Evolutionary conservation across 2,329 filamentous ascomycete genomes (phyloP).

Genomic region (Hypoxylon sp.): DNA sequence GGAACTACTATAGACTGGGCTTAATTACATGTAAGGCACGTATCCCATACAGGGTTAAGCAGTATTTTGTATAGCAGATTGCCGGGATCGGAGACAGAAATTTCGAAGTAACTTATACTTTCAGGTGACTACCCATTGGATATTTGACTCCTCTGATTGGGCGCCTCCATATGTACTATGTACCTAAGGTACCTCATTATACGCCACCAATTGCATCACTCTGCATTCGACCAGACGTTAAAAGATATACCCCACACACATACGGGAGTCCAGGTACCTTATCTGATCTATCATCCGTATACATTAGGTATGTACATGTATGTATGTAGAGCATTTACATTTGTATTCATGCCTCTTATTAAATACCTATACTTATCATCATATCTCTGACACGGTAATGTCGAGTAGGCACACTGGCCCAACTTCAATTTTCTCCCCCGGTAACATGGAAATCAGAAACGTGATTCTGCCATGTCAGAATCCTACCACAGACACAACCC

Average conservation of each 20-base stretch:
- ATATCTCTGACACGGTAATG: too few relatives aligned
- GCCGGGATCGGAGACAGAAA: constrained; percentile 51
- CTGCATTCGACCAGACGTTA: constrained; percentile 3
- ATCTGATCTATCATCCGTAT: too few relatives aligned
- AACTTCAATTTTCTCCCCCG: too few relatives aligned
- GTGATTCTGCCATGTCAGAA: constrained; percentile 38
- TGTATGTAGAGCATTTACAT: not conserved
- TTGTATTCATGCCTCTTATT: not conserved
- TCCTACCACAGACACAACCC: constrained; percentile 7
- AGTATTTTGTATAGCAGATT: constrained; percentile 19
- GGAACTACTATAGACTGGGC: not conserved
- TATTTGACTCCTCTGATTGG: constrained; percentile 20
- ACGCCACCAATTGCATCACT: constrained; percentile 12
- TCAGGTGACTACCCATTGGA: constrained; percentile 6
- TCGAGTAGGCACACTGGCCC: too few relatives aligned
- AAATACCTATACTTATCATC: not conserved
- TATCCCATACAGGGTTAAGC: not conserved
- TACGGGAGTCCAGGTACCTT: not conserved
- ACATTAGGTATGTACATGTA: too few relatives aligned
- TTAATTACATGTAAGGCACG: not conserved
- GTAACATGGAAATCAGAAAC: constrained; percentile 38
- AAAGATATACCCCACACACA: not conserved
- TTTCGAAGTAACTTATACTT: constrained; percentile 32
- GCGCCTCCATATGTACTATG: constrained; percentile 4
- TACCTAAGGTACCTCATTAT: not conserved